phyloP scores from a whole-genome alignment of 768 basidiomycete species.

The Hysterangium stoloniferum region DNA sequence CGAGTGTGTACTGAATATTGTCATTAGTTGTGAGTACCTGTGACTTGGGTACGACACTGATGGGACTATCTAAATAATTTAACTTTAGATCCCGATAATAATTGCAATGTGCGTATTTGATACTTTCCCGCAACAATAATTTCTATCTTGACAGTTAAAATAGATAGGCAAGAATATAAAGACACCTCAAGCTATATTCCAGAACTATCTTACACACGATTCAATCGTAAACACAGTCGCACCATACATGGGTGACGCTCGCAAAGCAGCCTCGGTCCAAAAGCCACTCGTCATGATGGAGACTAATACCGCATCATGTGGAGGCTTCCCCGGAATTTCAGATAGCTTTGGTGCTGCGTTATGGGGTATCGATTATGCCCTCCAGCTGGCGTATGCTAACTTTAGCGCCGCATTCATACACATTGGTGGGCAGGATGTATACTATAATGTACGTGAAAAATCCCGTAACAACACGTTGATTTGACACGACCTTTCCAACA shows the following conservation, averaged over 20 bases:
- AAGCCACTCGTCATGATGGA: constrained; percentile 60
- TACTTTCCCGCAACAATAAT: too few relatives aligned
- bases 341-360: constrained; percentile 54
- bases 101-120: constrained; percentile 6
- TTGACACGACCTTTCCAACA: constrained; percentile 6
- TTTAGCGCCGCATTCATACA: constrained; percentile 45
- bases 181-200: constrained; percentile 17
- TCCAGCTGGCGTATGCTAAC: constrained; percentile 50
- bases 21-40: constrained; percentile 2
- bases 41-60: not conserved
- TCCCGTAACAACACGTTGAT: constrained; percentile 32
- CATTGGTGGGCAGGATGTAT: constrained; percentile 55
- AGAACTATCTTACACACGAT: constrained; percentile 52
- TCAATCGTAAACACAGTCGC: constrained; percentile 40
- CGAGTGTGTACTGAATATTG: not conserved
- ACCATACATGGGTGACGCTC: constrained; percentile 43
- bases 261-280: constrained; percentile 29
- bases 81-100: constrained; percentile 8
- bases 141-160: not conserved
- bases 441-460: constrained; percentile 48
- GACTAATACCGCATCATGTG: constrained; percentile 52
- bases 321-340: constrained; percentile 43
- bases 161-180: not conserved
- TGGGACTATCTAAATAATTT: not conserved
- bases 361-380: constrained; percentile 55